Percentiles rank a stretch among this genome's conserved stretches.
Conservation (phyloP, 208 protist genomes). For the Wallacemonas collosoma region DNA sequence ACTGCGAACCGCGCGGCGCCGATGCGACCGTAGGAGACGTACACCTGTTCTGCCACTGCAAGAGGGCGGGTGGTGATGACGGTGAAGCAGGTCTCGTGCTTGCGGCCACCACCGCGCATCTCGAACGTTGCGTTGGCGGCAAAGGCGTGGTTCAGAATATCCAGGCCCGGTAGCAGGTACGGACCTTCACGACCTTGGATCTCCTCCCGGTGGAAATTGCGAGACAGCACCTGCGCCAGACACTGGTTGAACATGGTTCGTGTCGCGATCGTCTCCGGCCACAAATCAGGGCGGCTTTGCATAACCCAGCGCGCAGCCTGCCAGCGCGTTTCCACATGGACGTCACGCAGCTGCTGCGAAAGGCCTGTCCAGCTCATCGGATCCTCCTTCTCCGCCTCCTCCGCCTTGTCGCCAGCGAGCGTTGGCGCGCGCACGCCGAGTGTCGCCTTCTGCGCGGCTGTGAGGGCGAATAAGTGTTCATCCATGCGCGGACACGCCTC, state of each 20-base stretch:
- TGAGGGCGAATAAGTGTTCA: slow-evolving; percentile 69
- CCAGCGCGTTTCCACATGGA: slow-evolving; percentile 57
- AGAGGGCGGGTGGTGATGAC: slow-evolving; percentile 62
- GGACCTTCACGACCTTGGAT: slow-evolving; percentile 74
- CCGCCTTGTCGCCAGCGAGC: background rate
- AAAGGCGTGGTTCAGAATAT: slow-evolving; percentile 86
- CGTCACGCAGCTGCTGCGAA: slow-evolving; percentile 65
- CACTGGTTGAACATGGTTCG: slow-evolving; percentile 70
- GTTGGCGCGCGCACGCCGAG: slow-evolving; percentile 26
- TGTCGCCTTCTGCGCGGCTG: slow-evolving; percentile 21
- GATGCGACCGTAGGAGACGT: slow-evolving; percentile 81
- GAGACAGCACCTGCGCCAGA: slow-evolving; percentile 77
- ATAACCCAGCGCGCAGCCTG: slow-evolving; percentile 51
- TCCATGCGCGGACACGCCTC: slow-evolving; percentile 75
- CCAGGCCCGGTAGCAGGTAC: slow-evolving; percentile 78
- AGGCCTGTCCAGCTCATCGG: slow-evolving; percentile 48
- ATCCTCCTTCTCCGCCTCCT: background rate
- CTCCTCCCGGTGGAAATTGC: slow-evolving; percentile 88
- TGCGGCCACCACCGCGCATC: slow-evolving; percentile 75
- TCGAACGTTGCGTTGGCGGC: slow-evolving; percentile 63
- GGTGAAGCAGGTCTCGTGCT: slow-evolving; percentile 71
- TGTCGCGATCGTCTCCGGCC: slow-evolving; percentile 45
- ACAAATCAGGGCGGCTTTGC: slow-evolving; percentile 48
- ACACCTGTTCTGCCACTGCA: slow-evolving; percentile 74
- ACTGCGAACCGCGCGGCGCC: slow-evolving; percentile 68